Percentiles rank a stretch among this genome's conserved stretches.
Evolutionary conservation across 2,329 filamentous ascomycete genomes (phyloP).

Genomic region (Zasmidium angulare): DNA sequence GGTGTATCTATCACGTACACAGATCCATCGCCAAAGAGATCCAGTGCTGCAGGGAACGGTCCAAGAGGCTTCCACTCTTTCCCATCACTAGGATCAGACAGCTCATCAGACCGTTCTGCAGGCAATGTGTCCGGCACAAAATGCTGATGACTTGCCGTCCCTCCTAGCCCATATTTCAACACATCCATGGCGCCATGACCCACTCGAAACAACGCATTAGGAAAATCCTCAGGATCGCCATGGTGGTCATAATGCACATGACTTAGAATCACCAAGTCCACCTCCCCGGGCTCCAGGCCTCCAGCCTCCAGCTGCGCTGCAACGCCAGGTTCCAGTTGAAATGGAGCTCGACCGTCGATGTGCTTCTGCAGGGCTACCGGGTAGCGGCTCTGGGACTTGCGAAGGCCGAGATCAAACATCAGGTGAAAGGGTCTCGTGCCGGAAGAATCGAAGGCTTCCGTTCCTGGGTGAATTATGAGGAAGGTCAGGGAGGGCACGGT

Average conservation of each 20-base stretch:
- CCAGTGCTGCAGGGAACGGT: slow-evolving; percentile 47
- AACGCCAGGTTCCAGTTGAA: slow-evolving; percentile 47
- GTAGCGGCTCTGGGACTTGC: slow-evolving; percentile 47
- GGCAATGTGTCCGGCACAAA: slow-evolving; percentile 49
- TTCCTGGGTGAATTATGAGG: slow-evolving; percentile 49
- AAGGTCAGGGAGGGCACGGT: slow-evolving; percentile 57
- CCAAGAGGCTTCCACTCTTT: slow-evolving; percentile 45
- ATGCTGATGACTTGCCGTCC: slow-evolving; percentile 37
- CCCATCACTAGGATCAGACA: slow-evolving; percentile 42
- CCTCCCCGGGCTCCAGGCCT: slow-evolving; percentile 37
- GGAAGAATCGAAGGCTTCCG: slow-evolving; percentile 11
- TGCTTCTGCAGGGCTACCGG: slow-evolving; percentile 46
- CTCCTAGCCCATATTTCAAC: slow-evolving; percentile 34
- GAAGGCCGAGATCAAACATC: slow-evolving; percentile 57
- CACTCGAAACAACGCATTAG: slow-evolving; percentile 50
- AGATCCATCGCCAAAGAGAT: slow-evolving; percentile 49
- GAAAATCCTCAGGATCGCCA: slow-evolving; percentile 56
- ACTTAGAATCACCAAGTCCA: slow-evolving; percentile 49
- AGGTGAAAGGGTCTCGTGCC: slow-evolving; percentile 36
- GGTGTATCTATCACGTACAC: slow-evolving; percentile 52
- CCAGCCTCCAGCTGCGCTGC: slow-evolving; percentile 39
- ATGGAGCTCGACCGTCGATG: slow-evolving; percentile 47
- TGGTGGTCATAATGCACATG: slow-evolving; percentile 60
- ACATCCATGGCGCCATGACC: slow-evolving; percentile 49
- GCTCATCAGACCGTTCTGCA: slow-evolving; percentile 42